phyloP scores from a whole-genome alignment of 78 protist genomes.

The Monosiga brevicollis region DNA sequence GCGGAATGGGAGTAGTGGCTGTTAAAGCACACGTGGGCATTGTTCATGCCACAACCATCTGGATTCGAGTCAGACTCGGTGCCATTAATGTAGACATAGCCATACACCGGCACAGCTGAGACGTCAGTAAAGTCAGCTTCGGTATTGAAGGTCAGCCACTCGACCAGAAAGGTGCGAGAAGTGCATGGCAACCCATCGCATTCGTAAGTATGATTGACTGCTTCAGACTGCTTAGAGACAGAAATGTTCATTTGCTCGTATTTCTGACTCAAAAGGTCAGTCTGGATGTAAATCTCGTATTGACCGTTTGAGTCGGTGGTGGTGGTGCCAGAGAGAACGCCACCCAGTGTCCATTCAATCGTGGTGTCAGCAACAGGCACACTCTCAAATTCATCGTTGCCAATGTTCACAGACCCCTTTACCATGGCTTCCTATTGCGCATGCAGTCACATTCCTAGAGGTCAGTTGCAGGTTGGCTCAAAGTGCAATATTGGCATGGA shows the following conservation, averaged over 20 bases:
- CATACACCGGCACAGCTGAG: background rate
- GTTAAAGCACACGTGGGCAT: background rate
- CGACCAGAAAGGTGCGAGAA: background rate
- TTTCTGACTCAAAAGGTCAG: too few species aligned
- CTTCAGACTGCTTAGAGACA: background rate
- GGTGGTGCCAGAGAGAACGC: too few species aligned
- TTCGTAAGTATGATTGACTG: background rate
- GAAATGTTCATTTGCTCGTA: background rate
- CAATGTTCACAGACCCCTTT: too few species aligned
- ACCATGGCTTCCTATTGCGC: too few species aligned
- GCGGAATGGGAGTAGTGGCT: background rate
- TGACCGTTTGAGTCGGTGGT: too few species aligned
- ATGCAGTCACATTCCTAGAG: too few species aligned
- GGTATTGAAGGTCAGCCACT: background rate
- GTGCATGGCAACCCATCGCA: background rate
- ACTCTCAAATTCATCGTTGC: too few species aligned
- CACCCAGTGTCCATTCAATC: too few species aligned
- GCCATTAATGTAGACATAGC: background rate
- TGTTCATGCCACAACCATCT: background rate
- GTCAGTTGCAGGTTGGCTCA: too few species aligned
- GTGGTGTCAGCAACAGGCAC: too few species aligned
- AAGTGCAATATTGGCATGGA: too few species aligned
- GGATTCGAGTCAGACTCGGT: background rate
- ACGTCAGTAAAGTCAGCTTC: background rate
- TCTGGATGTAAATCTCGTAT: too few species aligned